Base-by-base conservation (phyloP, 1,284 basidiomycete genomes). In the Butyriboletus regius region DNA sequence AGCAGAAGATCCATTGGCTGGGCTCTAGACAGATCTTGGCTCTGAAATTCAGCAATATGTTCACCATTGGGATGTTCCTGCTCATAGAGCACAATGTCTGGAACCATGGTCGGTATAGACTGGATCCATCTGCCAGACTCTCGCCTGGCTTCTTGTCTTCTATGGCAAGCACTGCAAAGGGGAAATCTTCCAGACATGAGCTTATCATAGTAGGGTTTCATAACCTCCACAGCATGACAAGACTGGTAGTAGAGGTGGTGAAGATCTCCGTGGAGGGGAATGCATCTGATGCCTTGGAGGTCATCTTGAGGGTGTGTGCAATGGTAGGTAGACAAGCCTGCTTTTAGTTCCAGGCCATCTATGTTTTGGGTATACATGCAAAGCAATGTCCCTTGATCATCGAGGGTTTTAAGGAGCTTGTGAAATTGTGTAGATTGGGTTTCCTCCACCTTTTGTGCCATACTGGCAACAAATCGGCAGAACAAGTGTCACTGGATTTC, bases 351-450 rank as follows among this genome's bases (percentile, higher is more conserved):
- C 0, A 58, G 36, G 1, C 54, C 37, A 22, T 58, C 50, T 0
- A 59, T 57, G n/a, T 58, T 57, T 18, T 58, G 49, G 1, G 50
- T 58, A n/a, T 58, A 58, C 29, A 57, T 6, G 6, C 39, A 7
- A 0, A 48, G 26, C 1, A 59, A 49, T 0, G 15, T 46, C 2
- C 44, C 26, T 4, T n/a, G 22, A 29, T 58, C 18, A 0, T 59
- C 39, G 4, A 58, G 24, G 0, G 0, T 4, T 41, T 59, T 58
- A 0, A 58, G 37, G 8, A 58, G 44, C 2, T 48, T 18, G 9
- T 58, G 57, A 6, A 59, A 58, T n/a, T 0, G 6, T 0, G 54
- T 58, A 2, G 50, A 57, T 7, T 49, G 5, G 28, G 46, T 47
- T 0, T 51, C 5, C 7, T 34, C 29, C 0, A 4, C 7, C 15